These are phyloP conservation scores for Aspergillus cristatus DNA, from an alignment of 495 filamentous ascomycete genomes.

Conservation along the genomic window DNA sequence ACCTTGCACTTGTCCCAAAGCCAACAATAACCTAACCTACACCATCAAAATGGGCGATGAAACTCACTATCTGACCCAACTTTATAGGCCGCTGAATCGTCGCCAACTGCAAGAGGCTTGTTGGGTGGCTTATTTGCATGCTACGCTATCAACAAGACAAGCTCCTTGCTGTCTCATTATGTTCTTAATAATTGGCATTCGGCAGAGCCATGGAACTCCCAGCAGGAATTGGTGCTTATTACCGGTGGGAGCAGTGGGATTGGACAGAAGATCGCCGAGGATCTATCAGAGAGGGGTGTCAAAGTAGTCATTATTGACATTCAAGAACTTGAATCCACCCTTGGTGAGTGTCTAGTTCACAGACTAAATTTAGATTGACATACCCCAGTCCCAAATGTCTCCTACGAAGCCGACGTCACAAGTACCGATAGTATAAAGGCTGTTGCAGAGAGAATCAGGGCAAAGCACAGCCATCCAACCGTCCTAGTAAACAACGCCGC, in stretches of 20 bases:
- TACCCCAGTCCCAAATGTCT: too few relatives aligned
- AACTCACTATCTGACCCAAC: too few relatives aligned
- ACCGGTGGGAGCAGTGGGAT: slow-evolving; percentile 58
- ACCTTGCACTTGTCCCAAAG: too few relatives aligned
- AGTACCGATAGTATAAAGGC: slow-evolving; percentile 32
- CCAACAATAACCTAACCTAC: too few relatives aligned
- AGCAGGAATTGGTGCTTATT: slow-evolving; percentile 49
- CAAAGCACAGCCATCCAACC: slow-evolving; percentile 47
- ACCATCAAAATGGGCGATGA: too few relatives aligned
- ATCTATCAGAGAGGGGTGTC: slow-evolving; percentile 43
- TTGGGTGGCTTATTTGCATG: too few relatives aligned
- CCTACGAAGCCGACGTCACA: slow-evolving; percentile 51
- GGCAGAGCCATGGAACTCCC: slow-evolving; percentile 2
- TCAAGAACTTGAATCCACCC: too few relatives aligned
- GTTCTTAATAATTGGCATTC: slow-evolving; percentile 1
- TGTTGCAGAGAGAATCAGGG: slow-evolving; percentile 36
- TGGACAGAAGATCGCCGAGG: slow-evolving; percentile 46
- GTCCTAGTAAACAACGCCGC: slow-evolving; percentile 63
- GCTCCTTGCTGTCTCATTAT: slow-evolving; percentile 1
- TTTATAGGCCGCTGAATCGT: too few relatives aligned
- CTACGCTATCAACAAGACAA: too few relatives aligned
- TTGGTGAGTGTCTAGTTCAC: too few relatives aligned
- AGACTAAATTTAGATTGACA: too few relatives aligned
- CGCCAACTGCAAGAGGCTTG: too few relatives aligned
- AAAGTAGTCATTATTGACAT: slow-evolving; percentile 57